Percentiles rank a stretch among this genome's conserved stretches.
Conservation (phyloP, 495 filamentous ascomycete species). For the Rhypophila decipiens region DNA sequence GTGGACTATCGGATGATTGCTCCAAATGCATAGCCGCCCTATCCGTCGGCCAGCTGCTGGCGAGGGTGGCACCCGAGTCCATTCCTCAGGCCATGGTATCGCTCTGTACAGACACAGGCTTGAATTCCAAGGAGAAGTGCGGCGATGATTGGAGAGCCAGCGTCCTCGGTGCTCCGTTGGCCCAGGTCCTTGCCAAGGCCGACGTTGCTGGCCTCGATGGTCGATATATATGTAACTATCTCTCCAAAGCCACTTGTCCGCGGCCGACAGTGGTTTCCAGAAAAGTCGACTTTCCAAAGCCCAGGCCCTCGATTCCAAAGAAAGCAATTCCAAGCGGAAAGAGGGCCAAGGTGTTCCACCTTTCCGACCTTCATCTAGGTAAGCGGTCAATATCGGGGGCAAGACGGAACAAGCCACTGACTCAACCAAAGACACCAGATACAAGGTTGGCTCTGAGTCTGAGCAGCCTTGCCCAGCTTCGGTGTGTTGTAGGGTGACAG, state of each 20-base stretch:
- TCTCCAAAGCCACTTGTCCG: constrained; percentile 42
- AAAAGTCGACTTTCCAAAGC: constrained; percentile 50
- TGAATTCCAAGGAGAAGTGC: constrained; percentile 39
- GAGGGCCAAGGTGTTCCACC: constrained; percentile 52
- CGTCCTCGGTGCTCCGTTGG: constrained; percentile 50
- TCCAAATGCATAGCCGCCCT: constrained; percentile 48
- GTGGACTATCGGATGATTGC: constrained; percentile 34
- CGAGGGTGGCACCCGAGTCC: constrained; percentile 39
- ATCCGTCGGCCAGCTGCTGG: constrained; percentile 43
- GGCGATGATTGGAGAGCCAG: constrained; percentile 37
- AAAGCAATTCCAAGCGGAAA: constrained; percentile 43
- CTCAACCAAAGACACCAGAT: constrained; percentile 51
- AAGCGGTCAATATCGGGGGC: background rate
- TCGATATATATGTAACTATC: constrained; percentile 49
- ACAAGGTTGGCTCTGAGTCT: constrained; percentile 48
- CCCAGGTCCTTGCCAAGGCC: constrained; percentile 49
- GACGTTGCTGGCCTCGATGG: constrained; percentile 52
- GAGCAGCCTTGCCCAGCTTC: constrained; percentile 48
- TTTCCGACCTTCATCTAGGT: constrained; percentile 53
- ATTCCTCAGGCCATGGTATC: constrained; percentile 46
- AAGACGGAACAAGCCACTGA: background rate
- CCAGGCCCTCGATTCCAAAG: constrained; percentile 40
- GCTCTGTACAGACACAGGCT: constrained; percentile 41
- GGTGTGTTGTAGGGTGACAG: constrained; percentile 49
- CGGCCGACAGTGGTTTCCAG: constrained; percentile 37